Percentiles rank a stretch among this genome's conserved stretches.
Evolutionary conservation across 1,284 basidiomycete species (phyloP).

Genomic region (Ganoderma resinaceum): DNA sequence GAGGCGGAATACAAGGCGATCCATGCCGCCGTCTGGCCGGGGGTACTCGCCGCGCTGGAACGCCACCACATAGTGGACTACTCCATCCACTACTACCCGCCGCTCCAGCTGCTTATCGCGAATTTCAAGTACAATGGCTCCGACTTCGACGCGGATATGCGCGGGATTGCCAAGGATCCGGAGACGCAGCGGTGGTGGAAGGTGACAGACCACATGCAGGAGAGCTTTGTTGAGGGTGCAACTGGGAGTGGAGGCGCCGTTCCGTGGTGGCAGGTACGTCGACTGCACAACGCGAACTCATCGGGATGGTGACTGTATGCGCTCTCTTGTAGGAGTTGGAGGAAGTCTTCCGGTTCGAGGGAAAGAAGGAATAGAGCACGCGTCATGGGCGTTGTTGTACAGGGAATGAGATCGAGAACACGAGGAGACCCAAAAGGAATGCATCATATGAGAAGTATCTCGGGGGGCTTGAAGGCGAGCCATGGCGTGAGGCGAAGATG

Average conservation of each 20-base stretch:
- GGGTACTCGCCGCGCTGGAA: slow-evolving; percentile 70
- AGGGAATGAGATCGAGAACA: neutral
- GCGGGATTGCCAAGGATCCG: slow-evolving; percentile 63
- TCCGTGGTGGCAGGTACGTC: slow-evolving; percentile 72
- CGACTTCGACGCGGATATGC: slow-evolving; percentile 76
- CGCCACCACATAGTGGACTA: slow-evolving; percentile 79
- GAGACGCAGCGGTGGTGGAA: slow-evolving; percentile 82
- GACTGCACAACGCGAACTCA: neutral
- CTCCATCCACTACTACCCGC: slow-evolving; percentile 74
- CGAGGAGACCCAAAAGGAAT: neutral
- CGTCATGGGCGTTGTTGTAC: neutral
- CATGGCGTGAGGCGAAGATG: neutral
- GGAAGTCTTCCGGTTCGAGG: slow-evolving; percentile 80
- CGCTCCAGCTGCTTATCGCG: slow-evolving; percentile 72
- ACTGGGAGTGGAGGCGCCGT: slow-evolving; percentile 68
- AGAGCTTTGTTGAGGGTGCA: slow-evolving; percentile 73
- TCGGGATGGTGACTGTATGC: neutral
- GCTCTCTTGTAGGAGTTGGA: slow-evolving; percentile 53
- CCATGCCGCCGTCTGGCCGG: slow-evolving; percentile 75
- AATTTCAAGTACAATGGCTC: slow-evolving; percentile 69
- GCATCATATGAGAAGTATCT: slow-evolving; percentile 29
- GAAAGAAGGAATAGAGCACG: slow-evolving; percentile 27
- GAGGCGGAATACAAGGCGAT: slow-evolving; percentile 73
- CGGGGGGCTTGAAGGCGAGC: slow-evolving; percentile 22
- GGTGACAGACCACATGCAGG: slow-evolving; percentile 81